Conservation (phyloP, 164 flowering plant species). For the Cinnamomum micranthum region DNA sequence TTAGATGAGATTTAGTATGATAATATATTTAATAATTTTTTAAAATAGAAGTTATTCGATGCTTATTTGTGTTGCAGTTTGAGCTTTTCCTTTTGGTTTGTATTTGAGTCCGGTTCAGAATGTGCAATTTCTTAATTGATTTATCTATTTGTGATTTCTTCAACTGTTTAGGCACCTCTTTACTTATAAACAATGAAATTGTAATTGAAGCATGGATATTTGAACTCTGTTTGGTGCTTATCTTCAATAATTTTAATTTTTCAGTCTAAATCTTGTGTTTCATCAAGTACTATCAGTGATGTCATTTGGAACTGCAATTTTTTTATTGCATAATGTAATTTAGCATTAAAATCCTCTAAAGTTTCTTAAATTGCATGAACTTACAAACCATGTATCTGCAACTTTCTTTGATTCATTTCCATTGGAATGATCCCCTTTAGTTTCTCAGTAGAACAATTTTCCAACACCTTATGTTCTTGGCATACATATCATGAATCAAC, state of each 20-base stretch:
- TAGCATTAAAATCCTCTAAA: neutral
- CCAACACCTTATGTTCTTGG: neutral
- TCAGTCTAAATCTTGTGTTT: neutral
- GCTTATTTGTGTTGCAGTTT: neutral
- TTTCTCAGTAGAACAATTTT: neutral
- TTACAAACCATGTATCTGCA: neutral
- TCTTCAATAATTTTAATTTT: neutral
- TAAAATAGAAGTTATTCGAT: no score
- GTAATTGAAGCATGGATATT: neutral
- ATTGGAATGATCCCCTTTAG: neutral
- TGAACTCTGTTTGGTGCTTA: neutral
- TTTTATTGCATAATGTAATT: neutral
- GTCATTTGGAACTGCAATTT: neutral
- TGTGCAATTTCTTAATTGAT: no score
- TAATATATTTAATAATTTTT: no score
- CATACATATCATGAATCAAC: neutral
- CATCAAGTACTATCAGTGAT: neutral
- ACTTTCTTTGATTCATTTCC: neutral
- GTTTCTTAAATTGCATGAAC: neutral
- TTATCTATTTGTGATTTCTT: neutral
- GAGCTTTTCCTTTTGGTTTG: neutral
- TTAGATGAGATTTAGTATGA: no score
- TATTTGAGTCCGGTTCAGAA: neutral
- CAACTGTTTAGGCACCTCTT: neutral
- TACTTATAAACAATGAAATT: neutral